A percentile compares a stretch with the other conserved stretches of the same genome.
Conservation (phyloP, 805 yeast genomes). For the Helenozyma baotianmanensis region DNA sequence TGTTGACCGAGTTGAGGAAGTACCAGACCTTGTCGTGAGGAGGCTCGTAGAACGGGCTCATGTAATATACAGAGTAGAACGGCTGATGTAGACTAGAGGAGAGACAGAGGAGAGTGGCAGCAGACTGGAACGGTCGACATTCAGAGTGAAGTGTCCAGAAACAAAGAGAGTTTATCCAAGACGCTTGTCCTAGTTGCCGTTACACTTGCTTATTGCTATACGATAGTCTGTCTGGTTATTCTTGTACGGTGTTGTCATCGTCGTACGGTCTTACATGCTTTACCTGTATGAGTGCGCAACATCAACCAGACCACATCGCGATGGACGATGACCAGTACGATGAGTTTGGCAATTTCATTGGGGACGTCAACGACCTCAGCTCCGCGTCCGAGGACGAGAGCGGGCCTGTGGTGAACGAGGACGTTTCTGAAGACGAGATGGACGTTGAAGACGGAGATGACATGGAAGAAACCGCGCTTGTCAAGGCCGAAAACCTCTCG, state of each 20-base stretch:
- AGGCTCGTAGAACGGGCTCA: not conserved
- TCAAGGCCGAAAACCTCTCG: not conserved
- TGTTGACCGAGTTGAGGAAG: conserved; percentile 79
- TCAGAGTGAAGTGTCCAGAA: too few species aligned
- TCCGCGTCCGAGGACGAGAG: conserved; percentile 16
- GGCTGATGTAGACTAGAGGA: too few species aligned
- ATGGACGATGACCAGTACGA: conserved; percentile 69
- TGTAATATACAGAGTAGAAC: not conserved
- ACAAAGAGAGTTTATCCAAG: too few species aligned
- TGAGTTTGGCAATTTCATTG: conserved; percentile 72
- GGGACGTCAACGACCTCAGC: conserved; percentile 46
- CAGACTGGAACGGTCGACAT: too few species aligned
- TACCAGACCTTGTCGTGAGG: conserved; percentile 38
- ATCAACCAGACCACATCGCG: not conserved
- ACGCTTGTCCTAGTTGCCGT: too few species aligned
- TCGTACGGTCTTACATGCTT: too few species aligned
- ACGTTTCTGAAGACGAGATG: conserved; percentile 7
- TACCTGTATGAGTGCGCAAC: too few species aligned
- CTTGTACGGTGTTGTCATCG: too few species aligned
- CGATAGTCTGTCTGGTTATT: too few species aligned
- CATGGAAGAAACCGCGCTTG: not conserved
- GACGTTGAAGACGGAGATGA: conserved; percentile 5
- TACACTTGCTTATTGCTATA: too few species aligned
- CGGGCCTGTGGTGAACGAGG: conserved; percentile 7
- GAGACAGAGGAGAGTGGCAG: too few species aligned